A percentile compares a stretch with the other conserved stretches of the same genome.
Evolutionary conservation across 2,329 filamentous ascomycete species (phyloP).

Genomic region (Pseudovirgaria hyperparasitica): DNA sequence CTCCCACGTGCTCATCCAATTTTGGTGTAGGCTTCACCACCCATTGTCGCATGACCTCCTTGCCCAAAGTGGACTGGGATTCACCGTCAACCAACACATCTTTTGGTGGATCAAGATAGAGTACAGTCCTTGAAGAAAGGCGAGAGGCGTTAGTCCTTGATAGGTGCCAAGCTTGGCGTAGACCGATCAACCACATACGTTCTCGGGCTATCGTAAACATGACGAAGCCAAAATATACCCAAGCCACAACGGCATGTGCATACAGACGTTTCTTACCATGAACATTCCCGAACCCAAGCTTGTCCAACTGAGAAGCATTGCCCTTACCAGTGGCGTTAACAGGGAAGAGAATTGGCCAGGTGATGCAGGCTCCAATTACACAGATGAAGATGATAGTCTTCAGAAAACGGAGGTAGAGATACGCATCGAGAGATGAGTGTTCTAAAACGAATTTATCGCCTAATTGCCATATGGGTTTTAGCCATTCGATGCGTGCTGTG

Average conservation of each 20-base stretch:
- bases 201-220: slow-evolving; percentile 82
- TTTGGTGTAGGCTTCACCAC: slow-evolving; percentile 65
- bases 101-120: slow-evolving; percentile 75
- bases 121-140: slow-evolving; percentile 78
- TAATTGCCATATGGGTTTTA: slow-evolving; percentile 13
- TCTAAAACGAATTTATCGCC: slow-evolving; percentile 72
- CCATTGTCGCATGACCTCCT: slow-evolving; percentile 74
- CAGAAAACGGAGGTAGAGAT: slow-evolving; percentile 79
- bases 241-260: slow-evolving; percentile 69
- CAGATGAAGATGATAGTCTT: slow-evolving; percentile 67
- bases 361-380: slow-evolving; percentile 70
- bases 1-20: slow-evolving; percentile 67
- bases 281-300: slow-evolving; percentile 70
- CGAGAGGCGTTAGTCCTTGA: slow-evolving; percentile 74
- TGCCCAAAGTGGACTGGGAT: slow-evolving; percentile 67
- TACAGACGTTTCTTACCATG: slow-evolving; percentile 50
- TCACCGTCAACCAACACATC: slow-evolving; percentile 66
- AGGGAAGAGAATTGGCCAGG: slow-evolving; percentile 81
- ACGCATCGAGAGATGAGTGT: slow-evolving; percentile 85
- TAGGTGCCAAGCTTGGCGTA: slow-evolving; percentile 83
- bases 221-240: slow-evolving; percentile 77
- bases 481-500: no score
- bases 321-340: slow-evolving; percentile 74
- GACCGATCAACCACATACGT: slow-evolving; percentile 80
- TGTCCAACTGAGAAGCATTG: slow-evolving; percentile 52